Evolutionary conservation across 306 rosid genomes (phyloP).

Genomic region (Abrus precatorius): DNA sequence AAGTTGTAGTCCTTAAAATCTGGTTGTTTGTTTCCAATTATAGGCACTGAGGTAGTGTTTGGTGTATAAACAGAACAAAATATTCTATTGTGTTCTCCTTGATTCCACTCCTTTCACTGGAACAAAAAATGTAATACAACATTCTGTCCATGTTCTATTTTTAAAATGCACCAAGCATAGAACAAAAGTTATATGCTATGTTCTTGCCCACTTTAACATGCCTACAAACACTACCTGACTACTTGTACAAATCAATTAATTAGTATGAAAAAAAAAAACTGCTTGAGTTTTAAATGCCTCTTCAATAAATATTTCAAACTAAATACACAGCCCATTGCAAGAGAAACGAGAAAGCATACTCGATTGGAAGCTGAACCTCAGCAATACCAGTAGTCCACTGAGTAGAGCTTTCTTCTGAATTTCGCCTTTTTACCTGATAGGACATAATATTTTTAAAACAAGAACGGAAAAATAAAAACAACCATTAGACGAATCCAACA

Average conservation of each 20-base stretch:
- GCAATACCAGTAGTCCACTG: slow-evolving; percentile 99
- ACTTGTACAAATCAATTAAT: slow-evolving; percentile 18
- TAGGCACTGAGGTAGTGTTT: slow-evolving; percentile 1
- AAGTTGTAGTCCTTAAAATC: background rate
- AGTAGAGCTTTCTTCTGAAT: slow-evolving; percentile 97
- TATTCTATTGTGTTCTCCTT: background rate
- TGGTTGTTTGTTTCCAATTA: slow-evolving; percentile 19
- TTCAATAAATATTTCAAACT: slow-evolving; percentile 24
- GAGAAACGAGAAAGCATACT: slow-evolving; percentile 63
- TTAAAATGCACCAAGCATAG: background rate
- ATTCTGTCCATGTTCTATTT: background rate
- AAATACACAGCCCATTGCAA: slow-evolving; percentile 3
- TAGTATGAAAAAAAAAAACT: background rate
- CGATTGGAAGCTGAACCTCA: slow-evolving; percentile 97
- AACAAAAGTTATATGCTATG: background rate
- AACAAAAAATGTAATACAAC: background rate
- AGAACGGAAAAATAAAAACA: background rate
- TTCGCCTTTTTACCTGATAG: slow-evolving; percentile 84
- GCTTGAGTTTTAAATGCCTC: slow-evolving; percentile 8
- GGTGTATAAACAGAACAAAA: background rate
- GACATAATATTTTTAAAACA: background rate
- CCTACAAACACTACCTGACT: background rate
- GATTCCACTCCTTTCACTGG: background rate
- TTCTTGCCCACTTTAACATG: background rate
- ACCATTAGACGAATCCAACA: background rate